Conservation (phyloP, 1,139 yeast genomes). For the Yamadazyma triangularis region DNA sequence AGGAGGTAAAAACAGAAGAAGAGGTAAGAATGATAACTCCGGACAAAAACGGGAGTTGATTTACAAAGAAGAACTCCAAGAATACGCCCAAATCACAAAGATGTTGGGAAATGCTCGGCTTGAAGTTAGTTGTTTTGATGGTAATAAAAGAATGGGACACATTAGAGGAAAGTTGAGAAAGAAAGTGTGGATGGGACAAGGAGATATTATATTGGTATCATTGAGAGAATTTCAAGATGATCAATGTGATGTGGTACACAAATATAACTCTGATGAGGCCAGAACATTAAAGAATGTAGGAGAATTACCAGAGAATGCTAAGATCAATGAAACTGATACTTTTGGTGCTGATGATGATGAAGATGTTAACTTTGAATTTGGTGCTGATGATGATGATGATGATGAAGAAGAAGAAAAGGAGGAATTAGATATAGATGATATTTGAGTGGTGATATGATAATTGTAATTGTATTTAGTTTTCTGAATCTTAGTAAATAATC, state of each 20-base stretch:
- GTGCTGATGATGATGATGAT: conserved; percentile 82
- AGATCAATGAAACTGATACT: conserved; percentile 96
- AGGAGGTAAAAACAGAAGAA: conserved; percentile 89
- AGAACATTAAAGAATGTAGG: conserved; percentile 94
- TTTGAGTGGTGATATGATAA: too few relatives aligned
- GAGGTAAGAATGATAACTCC: conserved; percentile 95
- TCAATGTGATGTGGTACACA: conserved; percentile 96
- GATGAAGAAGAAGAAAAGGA: conserved; percentile 68
- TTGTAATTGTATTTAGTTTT: too few relatives aligned
- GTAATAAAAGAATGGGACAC: conserved; percentile 89
- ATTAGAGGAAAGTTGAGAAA: conserved; percentile 98
- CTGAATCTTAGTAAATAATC: too few relatives aligned
- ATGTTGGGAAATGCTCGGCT: conserved; percentile 98
- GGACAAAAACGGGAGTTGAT: conserved; percentile 92
- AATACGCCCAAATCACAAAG: conserved; percentile 96
- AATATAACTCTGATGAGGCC: conserved; percentile 96
- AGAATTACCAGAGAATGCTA: conserved; percentile 93
- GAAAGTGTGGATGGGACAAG: conserved; percentile 99
- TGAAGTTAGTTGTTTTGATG: conserved; percentile 93
- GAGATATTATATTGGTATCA: conserved; percentile 93
- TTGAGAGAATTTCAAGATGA: conserved; percentile 98
- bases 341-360: conserved; percentile 97
- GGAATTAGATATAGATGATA: conserved; percentile 79
- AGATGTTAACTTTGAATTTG: conserved; percentile 97
- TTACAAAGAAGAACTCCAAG: conserved; percentile 94